Conservation (phyloP, 2,329 filamentous ascomycete species). For the Fusarium siculi region DNA sequence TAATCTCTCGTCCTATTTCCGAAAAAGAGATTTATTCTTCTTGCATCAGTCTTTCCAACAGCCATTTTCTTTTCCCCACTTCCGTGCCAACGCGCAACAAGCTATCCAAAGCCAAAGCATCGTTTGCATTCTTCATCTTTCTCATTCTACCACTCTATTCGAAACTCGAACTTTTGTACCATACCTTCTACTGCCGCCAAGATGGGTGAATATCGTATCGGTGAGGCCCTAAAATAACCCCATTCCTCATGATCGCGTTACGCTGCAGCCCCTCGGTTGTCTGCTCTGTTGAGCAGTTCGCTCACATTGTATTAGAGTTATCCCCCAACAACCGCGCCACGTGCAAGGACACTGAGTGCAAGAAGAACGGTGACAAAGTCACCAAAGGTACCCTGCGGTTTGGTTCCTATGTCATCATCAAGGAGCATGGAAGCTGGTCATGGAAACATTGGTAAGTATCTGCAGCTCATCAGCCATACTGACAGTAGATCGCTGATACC, state of each 20-base stretch:
- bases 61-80: not conserved
- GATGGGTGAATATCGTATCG: slow-evolving; percentile 61
- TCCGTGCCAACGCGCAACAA: slow-evolving; percentile 5
- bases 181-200: slow-evolving; percentile 28
- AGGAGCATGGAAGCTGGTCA: slow-evolving; percentile 71
- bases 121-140: not conserved
- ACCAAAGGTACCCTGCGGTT: slow-evolving; percentile 81
- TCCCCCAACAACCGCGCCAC: slow-evolving; percentile 76
- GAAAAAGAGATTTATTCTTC: not conserved
- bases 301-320: slow-evolving; percentile 65
- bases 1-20: not conserved
- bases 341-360: slow-evolving; percentile 80
- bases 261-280: not conserved
- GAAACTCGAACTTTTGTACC: slow-evolving; percentile 3
- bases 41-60: not conserved
- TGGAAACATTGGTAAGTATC: slow-evolving; percentile 86
- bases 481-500: not conserved
- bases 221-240: slow-evolving; percentile 47
- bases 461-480: not conserved
- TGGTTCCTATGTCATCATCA: slow-evolving; percentile 75
- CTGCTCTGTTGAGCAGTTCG: slow-evolving; percentile 13
- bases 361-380: slow-evolving; percentile 76
- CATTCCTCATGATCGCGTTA: not conserved
- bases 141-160: slow-evolving; percentile 23
- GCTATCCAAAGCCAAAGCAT: slow-evolving; percentile 5